A percentile compares a stretch with the other conserved stretches of the same genome.
These are phyloP conservation scores for Ascochyta fabae DNA, from an alignment of 2,329 filamentous ascomycete species.

Conservation along the genomic window DNA sequence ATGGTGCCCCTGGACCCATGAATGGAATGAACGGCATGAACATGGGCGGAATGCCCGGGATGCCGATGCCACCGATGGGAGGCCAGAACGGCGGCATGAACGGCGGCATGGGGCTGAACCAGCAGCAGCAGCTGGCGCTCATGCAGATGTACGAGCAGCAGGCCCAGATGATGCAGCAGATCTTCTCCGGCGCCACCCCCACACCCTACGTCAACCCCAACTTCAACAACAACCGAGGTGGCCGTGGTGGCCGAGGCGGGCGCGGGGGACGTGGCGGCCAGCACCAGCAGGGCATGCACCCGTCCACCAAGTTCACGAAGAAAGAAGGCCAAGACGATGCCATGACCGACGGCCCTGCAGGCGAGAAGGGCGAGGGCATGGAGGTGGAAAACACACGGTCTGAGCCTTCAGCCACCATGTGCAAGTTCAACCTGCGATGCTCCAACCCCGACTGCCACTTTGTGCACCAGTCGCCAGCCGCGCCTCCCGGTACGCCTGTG, in stretches of 20 bases:
- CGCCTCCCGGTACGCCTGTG: constrained; percentile 75
- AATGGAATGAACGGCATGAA: constrained; percentile 51
- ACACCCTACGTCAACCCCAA: constrained; percentile 60
- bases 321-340: constrained; percentile 49
- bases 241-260: constrained; percentile 35
- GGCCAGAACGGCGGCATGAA: constrained; percentile 55
- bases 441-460: constrained; percentile 90
- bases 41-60: constrained; percentile 41
- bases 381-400: constrained; percentile 71
- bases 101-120: constrained; percentile 56
- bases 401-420: constrained; percentile 70
- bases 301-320: constrained; percentile 60
- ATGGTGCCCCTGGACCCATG: constrained; percentile 41
- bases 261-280: constrained; percentile 61
- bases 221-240: constrained; percentile 52
- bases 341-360: constrained; percentile 46
- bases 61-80: constrained; percentile 39
- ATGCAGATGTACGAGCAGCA: constrained; percentile 85
- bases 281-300: constrained; percentile 55
- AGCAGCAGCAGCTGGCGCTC: constrained; percentile 75
- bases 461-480: constrained; percentile 91
- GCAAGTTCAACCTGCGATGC: constrained; percentile 89
- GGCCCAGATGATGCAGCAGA: constrained; percentile 62
- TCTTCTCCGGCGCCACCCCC: constrained; percentile 51
- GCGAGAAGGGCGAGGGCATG: constrained; percentile 53